phyloP scores from a whole-genome alignment of 2,329 filamentous ascomycete species.

The Mycosphaerella sp. region DNA sequence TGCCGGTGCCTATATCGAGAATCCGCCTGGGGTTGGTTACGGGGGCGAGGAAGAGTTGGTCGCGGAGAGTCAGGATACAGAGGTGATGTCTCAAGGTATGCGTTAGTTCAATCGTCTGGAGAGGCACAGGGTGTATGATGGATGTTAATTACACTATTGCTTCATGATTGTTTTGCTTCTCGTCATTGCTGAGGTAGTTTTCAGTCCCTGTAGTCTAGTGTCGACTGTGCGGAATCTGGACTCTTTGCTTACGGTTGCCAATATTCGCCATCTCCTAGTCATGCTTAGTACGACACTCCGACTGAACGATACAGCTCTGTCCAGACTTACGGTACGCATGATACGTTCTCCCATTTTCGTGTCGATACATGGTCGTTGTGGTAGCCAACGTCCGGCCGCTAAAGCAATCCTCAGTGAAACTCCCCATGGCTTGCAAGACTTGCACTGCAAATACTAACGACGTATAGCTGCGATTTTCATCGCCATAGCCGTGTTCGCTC shows the following conservation, averaged over 20 bases:
- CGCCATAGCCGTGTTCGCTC: constrained; percentile 3
- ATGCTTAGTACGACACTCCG: not conserved
- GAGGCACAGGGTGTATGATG: no score
- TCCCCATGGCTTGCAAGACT: not conserved
- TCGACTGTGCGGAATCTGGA: not conserved
- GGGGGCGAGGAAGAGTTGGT: constrained; percentile 30
- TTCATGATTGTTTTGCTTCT: constrained; percentile 29
- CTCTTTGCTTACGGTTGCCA: constrained; percentile 29
- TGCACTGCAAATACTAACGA: constrained; percentile 18
- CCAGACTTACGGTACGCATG: constrained; percentile 32
- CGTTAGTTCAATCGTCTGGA: not conserved
- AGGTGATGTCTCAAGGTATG: constrained; percentile 37
- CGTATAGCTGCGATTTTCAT: constrained; percentile 18
- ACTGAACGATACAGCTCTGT: no score
- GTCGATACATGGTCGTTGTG: constrained; percentile 36
- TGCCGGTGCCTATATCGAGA: constrained; percentile 45
- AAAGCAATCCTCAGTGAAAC: constrained; percentile 13
- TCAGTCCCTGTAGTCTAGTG: not conserved
- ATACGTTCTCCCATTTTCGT: constrained; percentile 35
- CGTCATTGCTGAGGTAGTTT: constrained; percentile 29
- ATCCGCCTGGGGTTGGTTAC: constrained; percentile 27
- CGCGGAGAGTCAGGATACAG: constrained; percentile 33
- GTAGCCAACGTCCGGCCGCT: constrained; percentile 37
- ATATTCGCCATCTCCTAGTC: constrained; percentile 29
- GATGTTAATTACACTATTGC: constrained; percentile 22